Percentiles rank a stretch among this genome's conserved stretches.
phyloP scores from a whole-genome alignment of 1,284 basidiomycete species.

The Apiotrichum montevideense region DNA sequence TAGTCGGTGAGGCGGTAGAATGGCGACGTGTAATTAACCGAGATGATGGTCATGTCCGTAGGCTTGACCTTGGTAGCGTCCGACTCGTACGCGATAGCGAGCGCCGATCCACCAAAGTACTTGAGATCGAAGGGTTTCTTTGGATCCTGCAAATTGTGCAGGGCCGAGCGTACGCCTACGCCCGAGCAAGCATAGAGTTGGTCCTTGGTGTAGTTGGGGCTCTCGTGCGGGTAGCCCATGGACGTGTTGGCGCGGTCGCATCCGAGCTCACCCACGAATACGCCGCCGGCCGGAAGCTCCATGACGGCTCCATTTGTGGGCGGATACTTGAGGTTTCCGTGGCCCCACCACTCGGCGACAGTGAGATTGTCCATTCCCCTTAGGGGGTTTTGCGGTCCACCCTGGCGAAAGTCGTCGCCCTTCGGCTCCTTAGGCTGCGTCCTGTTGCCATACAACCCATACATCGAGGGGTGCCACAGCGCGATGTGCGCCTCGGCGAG shows the following conservation, averaged over 20 bases:
- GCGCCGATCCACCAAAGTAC: conserved; percentile 10
- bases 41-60: conserved; percentile 63
- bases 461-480: conserved; percentile 9
- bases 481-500: neutral
- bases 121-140: neutral
- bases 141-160: neutral
- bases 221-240: neutral
- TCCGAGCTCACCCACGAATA: conserved; percentile 5
- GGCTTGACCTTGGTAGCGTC: conserved; percentile 49
- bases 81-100: conserved; percentile 12
- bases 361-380: neutral
- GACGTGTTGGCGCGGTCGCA: conserved; percentile 5
- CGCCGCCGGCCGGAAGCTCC: conserved; percentile 5
- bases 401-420: neutral
- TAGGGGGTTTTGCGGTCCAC: neutral
- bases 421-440: neutral
- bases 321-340: conserved; percentile 27
- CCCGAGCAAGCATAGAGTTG: neutral
- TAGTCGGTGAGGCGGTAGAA: conserved; percentile 1
- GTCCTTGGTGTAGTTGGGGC: neutral
- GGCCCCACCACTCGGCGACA: conserved; percentile 57
- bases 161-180: neutral
- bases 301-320: conserved; percentile 1
- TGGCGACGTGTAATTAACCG: conserved; percentile 55
- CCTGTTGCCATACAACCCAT: neutral